Conservation (phyloP, 768 basidiomycete genomes). For the Rickenella mellea region DNA sequence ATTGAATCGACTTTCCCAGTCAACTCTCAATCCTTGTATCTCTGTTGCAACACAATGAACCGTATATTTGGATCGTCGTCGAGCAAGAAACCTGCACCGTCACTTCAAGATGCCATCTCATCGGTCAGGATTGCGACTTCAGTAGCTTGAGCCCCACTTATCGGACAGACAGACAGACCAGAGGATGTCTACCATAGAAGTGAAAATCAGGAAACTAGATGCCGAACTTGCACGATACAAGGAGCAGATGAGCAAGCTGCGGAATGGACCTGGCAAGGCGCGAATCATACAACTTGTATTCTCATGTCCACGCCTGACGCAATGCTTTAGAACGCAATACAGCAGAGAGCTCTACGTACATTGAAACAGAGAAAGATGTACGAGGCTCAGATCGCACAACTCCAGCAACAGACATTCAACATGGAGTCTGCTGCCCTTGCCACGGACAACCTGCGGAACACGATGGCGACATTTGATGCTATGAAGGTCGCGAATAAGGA, state of each 20-base stretch:
- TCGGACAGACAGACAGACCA: constrained; percentile 60
- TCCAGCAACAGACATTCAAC: constrained; percentile 94
- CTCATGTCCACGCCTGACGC: neutral
- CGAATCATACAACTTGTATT: constrained; percentile 6
- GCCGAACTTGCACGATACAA: constrained; percentile 87
- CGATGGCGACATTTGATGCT: constrained; percentile 97
- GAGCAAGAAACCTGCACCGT: constrained; percentile 76
- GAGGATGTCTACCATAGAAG: constrained; percentile 82
- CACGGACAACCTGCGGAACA: constrained; percentile 97
- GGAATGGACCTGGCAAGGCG: constrained; percentile 94
- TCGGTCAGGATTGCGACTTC: constrained; percentile 35
- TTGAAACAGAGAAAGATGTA: constrained; percentile 96
- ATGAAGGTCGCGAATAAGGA: constrained; percentile 97
- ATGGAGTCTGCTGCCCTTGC: constrained; percentile 94
- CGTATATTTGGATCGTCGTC: constrained; percentile 73
- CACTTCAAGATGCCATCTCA: constrained; percentile 86
- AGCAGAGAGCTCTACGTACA: constrained; percentile 87
- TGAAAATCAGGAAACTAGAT: constrained; percentile 94
- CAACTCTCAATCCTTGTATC: neutral
- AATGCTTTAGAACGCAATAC: constrained; percentile 64
- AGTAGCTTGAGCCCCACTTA: constrained; percentile 1
- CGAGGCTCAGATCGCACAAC: constrained; percentile 82
- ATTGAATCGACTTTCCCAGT: neutral
- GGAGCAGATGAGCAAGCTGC: constrained; percentile 91
- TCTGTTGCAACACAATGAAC: constrained; percentile 65